Conservation (phyloP, 352 stramenopile genomes). For the Phytopythium mirpurense region DNA sequence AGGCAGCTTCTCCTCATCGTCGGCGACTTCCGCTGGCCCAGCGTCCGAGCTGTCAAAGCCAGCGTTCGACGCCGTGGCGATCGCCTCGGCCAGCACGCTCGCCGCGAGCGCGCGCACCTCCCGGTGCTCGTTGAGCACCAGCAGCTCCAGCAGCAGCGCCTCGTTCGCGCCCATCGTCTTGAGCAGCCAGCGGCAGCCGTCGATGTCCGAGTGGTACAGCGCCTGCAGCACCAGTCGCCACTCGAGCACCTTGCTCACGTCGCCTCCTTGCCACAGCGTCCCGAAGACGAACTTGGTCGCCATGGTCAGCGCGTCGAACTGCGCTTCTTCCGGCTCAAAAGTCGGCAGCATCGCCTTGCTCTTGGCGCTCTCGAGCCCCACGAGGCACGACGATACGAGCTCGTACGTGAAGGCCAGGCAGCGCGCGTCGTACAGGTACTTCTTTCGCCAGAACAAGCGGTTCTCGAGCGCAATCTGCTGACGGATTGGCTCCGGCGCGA, state of each 20-base stretch:
- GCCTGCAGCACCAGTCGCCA: constrained; percentile 66
- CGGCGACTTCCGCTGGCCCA: constrained; percentile 6
- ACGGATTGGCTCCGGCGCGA: constrained; percentile 68
- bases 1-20: constrained; percentile 30
- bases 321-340: constrained; percentile 61
- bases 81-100: constrained; percentile 61
- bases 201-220: constrained; percentile 69
- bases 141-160: constrained; percentile 59
- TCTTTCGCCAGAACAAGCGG: constrained; percentile 81
- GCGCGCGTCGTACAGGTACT: constrained; percentile 71
- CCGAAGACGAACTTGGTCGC: constrained; percentile 85
- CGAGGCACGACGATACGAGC: constrained; percentile 56
- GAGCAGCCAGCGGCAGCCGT: constrained; percentile 69
- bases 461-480: constrained; percentile 80
- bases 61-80: constrained; percentile 48
- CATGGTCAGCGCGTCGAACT: constrained; percentile 70
- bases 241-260: constrained; percentile 65
- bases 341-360: constrained; percentile 34
- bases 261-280: constrained; percentile 78
- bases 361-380: constrained; percentile 30
- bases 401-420: constrained; percentile 82
- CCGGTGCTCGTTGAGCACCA: constrained; percentile 60
- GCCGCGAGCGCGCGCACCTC: constrained; percentile 72
- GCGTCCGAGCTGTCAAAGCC: constrained; percentile 23
- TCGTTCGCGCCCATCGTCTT: constrained; percentile 57